Evolutionary conservation across 306 rosid species (phyloP), one percentile per base, ranked within the genome.

Genomic region (Rosa persica): DNA sequence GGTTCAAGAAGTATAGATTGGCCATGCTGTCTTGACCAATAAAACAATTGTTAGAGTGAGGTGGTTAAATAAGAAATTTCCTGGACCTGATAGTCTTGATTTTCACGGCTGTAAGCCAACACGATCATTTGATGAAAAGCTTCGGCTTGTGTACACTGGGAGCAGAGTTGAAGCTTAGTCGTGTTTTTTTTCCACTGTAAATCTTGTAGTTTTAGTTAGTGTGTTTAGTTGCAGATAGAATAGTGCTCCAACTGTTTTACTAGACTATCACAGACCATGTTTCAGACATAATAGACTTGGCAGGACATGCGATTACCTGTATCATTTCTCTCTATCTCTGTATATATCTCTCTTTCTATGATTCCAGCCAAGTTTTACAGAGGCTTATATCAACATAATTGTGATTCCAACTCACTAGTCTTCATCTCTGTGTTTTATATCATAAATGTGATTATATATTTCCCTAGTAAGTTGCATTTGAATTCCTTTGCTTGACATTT

Each of bases 161-260:
- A 76, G 55, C 73, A 52, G 52, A 76, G 74, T 55, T 34, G 67
- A 76, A 76, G 75, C 74, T 15, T 40, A 19, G 73, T 68, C 38
- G 13, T 60, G 27, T n/a, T n/a, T 51, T 55, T 81, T 71, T 80
- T 83, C 86, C 85, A 81, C 87, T 86, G 96, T 91, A 89, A 86
- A 91, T 83, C 46, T 72, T 74, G 84, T 86, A 85, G 89, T 78
- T 57, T 72, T 76, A 76, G 80, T 40, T 74, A 74, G 70, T 6
- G 79, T 83, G 86, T 77, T 60, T 78, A 81, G 88, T 77, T 83
- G 80, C 82, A 83, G 86, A 81, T 78, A 81, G 83, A 81, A 51
- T 89, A 75, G 74, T 79, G 52, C 79, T 80, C 62, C 76, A 11
- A 70, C 67, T 69, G 74, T 57, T 77, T 78, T 80, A 73, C 81